Conservation (phyloP, 306 rosid genomes). For the Spatholobus suberectus region DNA sequence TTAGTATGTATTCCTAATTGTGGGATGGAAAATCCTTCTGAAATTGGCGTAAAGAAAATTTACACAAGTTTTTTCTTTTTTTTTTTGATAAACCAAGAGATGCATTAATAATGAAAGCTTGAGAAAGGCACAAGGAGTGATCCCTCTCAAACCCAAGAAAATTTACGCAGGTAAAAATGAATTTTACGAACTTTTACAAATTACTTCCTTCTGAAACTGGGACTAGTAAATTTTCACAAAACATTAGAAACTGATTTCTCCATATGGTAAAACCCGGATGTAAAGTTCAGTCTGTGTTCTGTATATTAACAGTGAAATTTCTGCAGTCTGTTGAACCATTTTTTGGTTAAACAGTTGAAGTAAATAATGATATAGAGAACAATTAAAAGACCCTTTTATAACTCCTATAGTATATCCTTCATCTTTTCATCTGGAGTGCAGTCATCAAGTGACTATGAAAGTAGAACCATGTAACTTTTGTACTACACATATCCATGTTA, state of each 20-base stretch:
- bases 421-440: not conserved
- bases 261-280: not conserved
- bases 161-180: not conserved
- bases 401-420: constrained; percentile 1
- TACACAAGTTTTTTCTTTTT: too few relatives aligned
- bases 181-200: not conserved
- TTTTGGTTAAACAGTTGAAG: not conserved
- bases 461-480: not conserved
- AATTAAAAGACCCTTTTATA: not conserved
- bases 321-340: not conserved
- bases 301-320: constrained; percentile 6
- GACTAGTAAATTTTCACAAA: not conserved
- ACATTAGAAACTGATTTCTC: not conserved
- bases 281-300: not conserved
- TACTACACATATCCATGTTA: not conserved
- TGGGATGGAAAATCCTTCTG: not conserved
- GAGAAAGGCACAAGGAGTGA: too few relatives aligned
- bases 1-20: not conserved
- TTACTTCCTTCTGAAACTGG: not conserved
- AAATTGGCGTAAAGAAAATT: not conserved
- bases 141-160: too few relatives aligned
- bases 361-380: not conserved
- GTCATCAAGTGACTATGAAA: not conserved
- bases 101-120: too few relatives aligned
- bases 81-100: too few relatives aligned